Conservation (phyloP, 257 asterid species). For the Solanum piurae region DNA sequence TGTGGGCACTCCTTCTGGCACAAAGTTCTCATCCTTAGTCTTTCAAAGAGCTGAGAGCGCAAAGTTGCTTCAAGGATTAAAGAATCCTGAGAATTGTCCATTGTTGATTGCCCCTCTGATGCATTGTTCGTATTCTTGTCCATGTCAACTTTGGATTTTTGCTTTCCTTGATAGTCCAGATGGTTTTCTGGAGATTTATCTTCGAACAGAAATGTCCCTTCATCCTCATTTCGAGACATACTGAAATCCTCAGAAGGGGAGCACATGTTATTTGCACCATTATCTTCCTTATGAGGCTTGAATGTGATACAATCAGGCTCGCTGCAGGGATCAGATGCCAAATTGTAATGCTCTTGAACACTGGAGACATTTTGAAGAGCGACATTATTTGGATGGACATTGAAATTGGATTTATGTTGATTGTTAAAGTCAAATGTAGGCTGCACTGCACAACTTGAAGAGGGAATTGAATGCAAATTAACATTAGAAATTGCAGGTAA, state of each 20-base stretch:
- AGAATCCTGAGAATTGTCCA: conserved; percentile 21
- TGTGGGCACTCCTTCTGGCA: conserved; percentile 10
- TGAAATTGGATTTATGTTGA: conserved; percentile 7
- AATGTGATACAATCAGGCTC: conserved; percentile 24
- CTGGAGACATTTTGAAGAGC: conserved; percentile 9
- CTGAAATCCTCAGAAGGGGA: conserved; percentile 15
- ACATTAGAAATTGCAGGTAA: conserved; percentile 8
- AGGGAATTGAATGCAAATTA: conserved; percentile 12
- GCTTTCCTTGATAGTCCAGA: conserved; percentile 10
- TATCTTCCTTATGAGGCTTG: conserved; percentile 14
- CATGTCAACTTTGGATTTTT: not conserved
- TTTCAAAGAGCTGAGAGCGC: conserved; percentile 42
- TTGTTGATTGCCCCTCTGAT: conserved; percentile 9
- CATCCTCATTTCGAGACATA: conserved; percentile 22
- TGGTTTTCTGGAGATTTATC: conserved; percentile 11
- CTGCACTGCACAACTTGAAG: conserved; percentile 11
- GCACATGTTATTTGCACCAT: conserved; percentile 11
- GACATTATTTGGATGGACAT: conserved; percentile 7
- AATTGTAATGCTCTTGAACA: conserved; percentile 1
- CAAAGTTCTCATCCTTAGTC: conserved; percentile 19
- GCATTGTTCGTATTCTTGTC: conserved; percentile 10
- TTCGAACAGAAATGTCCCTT: conserved; percentile 1
- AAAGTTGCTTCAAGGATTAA: conserved; percentile 42
- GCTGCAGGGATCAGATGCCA: conserved; percentile 11
- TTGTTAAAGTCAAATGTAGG: conserved; percentile 8